A percentile compares a stretch with the other conserved stretches of the same genome.
Evolutionary conservation across 129 eudicot genomes (phyloP).

Genomic region (Arctium lappa): DNA sequence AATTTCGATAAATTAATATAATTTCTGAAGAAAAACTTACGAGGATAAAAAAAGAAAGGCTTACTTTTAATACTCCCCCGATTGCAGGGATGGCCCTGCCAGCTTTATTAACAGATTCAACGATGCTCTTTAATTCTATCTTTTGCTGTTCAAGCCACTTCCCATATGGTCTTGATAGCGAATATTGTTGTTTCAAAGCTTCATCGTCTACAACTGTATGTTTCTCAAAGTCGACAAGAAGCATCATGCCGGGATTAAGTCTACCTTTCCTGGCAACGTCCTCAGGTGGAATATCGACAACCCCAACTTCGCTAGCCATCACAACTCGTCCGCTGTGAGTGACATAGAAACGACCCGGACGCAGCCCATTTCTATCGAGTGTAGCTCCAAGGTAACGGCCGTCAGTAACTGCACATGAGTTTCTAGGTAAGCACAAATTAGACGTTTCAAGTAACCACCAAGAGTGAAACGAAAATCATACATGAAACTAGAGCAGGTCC

Average conservation of each 20-base stretch:
- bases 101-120: slow-evolving; percentile 67
- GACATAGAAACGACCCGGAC: slow-evolving; percentile 91
- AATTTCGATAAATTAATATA: neutral
- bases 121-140: slow-evolving; percentile 73
- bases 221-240: slow-evolving; percentile 93
- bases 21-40: neutral
- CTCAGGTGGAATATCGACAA: slow-evolving; percentile 95
- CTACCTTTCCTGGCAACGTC: slow-evolving; percentile 93
- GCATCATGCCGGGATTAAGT: slow-evolving; percentile 99
- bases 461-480: slow-evolving; percentile 26
- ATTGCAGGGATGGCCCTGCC: slow-evolving; percentile 56
- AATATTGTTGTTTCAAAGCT: slow-evolving; percentile 86
- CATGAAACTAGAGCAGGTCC: slow-evolving; percentile 99
- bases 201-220: slow-evolving; percentile 97
- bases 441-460: neutral
- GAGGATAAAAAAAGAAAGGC: neutral
- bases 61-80: slow-evolving; percentile 68
- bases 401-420: slow-evolving; percentile 76
- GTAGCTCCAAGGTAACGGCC: slow-evolving; percentile 99
- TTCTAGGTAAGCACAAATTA: slow-evolving; percentile 26
- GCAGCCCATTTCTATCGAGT: slow-evolving; percentile 85
- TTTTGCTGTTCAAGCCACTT: slow-evolving; percentile 86
- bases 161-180: slow-evolving; percentile 77
- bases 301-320: slow-evolving; percentile 99
- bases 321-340: slow-evolving; percentile 95